Percentiles rank a stretch among this genome's conserved stretches.
phyloP scores from a whole-genome alignment of 139 green algal species.

The Coelastrella sp. region DNA sequence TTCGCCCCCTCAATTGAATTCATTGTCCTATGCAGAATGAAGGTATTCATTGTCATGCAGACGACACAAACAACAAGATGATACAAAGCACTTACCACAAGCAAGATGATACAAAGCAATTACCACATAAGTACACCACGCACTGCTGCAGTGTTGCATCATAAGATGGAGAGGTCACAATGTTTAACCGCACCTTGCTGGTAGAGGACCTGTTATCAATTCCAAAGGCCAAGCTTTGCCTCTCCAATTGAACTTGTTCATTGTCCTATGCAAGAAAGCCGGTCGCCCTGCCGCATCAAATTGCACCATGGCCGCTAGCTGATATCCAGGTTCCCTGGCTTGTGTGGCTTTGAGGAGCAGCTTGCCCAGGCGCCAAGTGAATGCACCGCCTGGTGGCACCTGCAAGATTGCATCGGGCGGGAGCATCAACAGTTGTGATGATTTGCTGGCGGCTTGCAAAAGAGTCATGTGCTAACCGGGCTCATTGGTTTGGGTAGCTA shows the following conservation, averaged over 20 bases:
- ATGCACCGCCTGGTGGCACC: constrained; percentile 34
- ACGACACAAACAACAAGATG: too few species aligned
- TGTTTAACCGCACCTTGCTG: constrained; percentile 18
- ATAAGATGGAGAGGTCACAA: too few species aligned
- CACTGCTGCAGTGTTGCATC: too few species aligned
- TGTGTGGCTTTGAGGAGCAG: constrained; percentile 54
- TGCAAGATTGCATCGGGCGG: neutral
- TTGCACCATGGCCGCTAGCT: constrained; percentile 63
- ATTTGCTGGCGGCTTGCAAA: neutral
- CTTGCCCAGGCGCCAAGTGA: constrained; percentile 46
- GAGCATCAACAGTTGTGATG: too few species aligned
- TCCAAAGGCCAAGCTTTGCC: constrained; percentile 23
- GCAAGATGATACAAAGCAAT: too few species aligned
- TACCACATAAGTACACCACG: too few species aligned
- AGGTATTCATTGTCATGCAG: too few species aligned
- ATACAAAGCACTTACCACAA: too few species aligned
- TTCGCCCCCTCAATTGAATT: too few species aligned
- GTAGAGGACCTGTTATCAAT: constrained; percentile 40
- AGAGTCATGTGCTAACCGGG: neutral
- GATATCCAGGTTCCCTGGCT: constrained; percentile 42
- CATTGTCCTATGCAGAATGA: too few species aligned
- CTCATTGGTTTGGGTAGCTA: too few species aligned
- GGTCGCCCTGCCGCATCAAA: constrained; percentile 44
- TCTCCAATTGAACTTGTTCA: constrained; percentile 37
- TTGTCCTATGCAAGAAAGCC: constrained; percentile 61